Conservation (phyloP, 441 rosid species). For the Iberis amara region DNA sequence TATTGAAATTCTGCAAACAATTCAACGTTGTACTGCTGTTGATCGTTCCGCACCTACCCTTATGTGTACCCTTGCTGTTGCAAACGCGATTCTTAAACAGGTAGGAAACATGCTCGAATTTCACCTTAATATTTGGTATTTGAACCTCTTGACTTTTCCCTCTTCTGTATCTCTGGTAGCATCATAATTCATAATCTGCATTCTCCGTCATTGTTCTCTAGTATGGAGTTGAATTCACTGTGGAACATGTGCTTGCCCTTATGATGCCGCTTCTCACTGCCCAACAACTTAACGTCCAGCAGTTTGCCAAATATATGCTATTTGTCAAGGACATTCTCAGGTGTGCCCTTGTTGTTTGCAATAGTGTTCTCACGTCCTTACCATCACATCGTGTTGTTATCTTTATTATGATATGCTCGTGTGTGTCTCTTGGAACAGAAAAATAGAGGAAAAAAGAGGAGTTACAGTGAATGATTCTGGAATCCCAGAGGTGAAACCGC, state of each 20-base stretch:
- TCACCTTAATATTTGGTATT: neutral
- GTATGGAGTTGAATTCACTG: slow-evolving; percentile 78
- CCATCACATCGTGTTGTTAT: slow-evolving; percentile 12
- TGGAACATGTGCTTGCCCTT: slow-evolving; percentile 77
- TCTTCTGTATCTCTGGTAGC: neutral
- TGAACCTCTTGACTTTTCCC: slow-evolving; percentile 5
- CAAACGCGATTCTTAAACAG: slow-evolving; percentile 83
- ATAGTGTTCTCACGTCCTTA: neutral
- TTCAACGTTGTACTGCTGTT: slow-evolving; percentile 91
- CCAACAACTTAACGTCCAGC: slow-evolving; percentile 80
- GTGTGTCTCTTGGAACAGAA: slow-evolving; percentile 38
- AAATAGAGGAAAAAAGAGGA: slow-evolving; percentile 89
- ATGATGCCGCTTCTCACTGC: slow-evolving; percentile 78
- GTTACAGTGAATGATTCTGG: slow-evolving; percentile 67
- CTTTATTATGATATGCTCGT: slow-evolving; percentile 9
- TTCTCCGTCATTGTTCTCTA: slow-evolving; percentile 31
- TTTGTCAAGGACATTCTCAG: slow-evolving; percentile 83
- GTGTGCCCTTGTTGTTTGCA: slow-evolving; percentile 28
- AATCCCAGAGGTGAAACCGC: slow-evolving; percentile 44
- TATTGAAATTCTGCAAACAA: slow-evolving; percentile 72
- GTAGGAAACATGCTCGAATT: slow-evolving; percentile 27
- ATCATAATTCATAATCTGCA: slow-evolving; percentile 15
- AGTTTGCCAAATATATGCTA: slow-evolving; percentile 82
- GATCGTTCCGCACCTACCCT: slow-evolving; percentile 90
- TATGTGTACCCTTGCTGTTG: slow-evolving; percentile 87